Percentiles rank a stretch among this genome's conserved stretches.
Evolutionary conservation across 768 basidiomycete species (phyloP).

Genomic region (Trametes meyenii): DNA sequence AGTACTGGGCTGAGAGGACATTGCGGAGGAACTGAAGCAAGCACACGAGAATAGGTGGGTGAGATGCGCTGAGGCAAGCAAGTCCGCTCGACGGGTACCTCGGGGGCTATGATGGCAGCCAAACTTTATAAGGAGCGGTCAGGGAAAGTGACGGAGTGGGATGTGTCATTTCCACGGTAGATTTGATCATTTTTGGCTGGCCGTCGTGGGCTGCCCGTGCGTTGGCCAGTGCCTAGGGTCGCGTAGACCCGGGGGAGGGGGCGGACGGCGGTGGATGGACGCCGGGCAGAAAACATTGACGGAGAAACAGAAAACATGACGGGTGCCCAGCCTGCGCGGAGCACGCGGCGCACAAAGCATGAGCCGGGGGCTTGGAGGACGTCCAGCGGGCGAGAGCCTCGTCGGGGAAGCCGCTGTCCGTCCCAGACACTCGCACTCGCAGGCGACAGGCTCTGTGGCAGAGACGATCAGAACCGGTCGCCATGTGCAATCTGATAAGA

Average conservation of each 20-base stretch:
- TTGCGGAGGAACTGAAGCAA: slow-evolving; percentile 1
- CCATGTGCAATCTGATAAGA: slow-evolving; percentile 25
- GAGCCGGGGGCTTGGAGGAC: neutral
- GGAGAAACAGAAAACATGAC: slow-evolving; percentile 2
- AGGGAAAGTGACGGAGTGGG: slow-evolving; percentile 3
- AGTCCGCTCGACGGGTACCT: slow-evolving; percentile 9
- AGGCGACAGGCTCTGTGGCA: neutral
- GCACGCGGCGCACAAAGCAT: slow-evolving; percentile 7
- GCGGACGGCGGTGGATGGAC: neutral
- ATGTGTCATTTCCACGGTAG: slow-evolving; percentile 12
- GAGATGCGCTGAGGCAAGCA: slow-evolving; percentile 8
- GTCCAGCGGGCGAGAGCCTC: neutral
- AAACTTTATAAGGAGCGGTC: slow-evolving; percentile 18
- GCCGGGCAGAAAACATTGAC: slow-evolving; percentile 6
- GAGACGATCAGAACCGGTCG: slow-evolving; percentile 10
- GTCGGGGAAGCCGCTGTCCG: slow-evolving; percentile 1
- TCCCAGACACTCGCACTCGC: neutral
- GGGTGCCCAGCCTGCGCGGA: neutral
- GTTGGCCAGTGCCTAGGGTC: slow-evolving; percentile 8
- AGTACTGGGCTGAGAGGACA: neutral
- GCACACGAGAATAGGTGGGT: slow-evolving; percentile 15
- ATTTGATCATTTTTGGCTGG: neutral
- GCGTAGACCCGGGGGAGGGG: slow-evolving; percentile 4
- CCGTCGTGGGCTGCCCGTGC: neutral
- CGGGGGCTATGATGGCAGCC: neutral